Conservation (phyloP, 2,329 filamentous ascomycete genomes). For the Pseudogymnoascus sp. region DNA sequence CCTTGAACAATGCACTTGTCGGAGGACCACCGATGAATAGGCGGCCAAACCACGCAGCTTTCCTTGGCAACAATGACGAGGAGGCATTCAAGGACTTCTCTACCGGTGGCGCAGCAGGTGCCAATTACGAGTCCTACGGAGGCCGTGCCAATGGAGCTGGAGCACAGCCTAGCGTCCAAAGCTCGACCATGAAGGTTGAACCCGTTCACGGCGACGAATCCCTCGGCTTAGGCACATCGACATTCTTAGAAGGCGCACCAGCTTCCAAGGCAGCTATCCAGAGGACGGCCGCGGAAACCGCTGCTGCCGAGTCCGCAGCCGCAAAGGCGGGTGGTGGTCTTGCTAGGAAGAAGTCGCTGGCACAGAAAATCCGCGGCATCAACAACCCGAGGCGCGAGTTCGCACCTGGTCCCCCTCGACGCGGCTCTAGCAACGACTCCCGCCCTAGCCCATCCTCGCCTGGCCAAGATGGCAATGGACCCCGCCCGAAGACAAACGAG, state of each 20-base stretch:
- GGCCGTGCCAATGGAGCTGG: conserved; percentile 32
- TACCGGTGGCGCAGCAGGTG: conserved; percentile 30
- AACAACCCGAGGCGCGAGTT: conserved; percentile 58
- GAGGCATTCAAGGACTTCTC: conserved; percentile 82
- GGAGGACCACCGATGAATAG: conserved; percentile 78
- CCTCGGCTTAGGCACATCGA: conserved; percentile 82
- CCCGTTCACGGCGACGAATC: conserved; percentile 78
- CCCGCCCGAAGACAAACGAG: conserved; percentile 36
- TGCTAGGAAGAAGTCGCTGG: conserved; percentile 88
- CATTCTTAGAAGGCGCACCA: conserved; percentile 89
- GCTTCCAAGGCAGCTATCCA: conserved; percentile 74
- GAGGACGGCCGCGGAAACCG: conserved; percentile 55
- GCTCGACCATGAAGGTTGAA: conserved; percentile 59
- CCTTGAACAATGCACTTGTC: conserved; percentile 84
- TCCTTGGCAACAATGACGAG: conserved; percentile 72
- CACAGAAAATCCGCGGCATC: conserved; percentile 82
- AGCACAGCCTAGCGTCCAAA: conserved; percentile 47
- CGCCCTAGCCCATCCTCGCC: conserved; percentile 32
- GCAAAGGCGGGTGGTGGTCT: conserved; percentile 47
- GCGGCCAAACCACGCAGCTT: conserved; percentile 76
- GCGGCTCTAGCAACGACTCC: conserved; percentile 50
- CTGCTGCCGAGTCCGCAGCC: conserved; percentile 49
- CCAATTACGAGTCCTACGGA: conserved; percentile 34
- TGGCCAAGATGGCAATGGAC: conserved; percentile 30
- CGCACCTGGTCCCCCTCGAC: conserved; percentile 42